These are phyloP conservation scores for Paramecium sexaurelia DNA, from an alignment of 73 alveolate genomes.

Conservation along the genomic window DNA sequence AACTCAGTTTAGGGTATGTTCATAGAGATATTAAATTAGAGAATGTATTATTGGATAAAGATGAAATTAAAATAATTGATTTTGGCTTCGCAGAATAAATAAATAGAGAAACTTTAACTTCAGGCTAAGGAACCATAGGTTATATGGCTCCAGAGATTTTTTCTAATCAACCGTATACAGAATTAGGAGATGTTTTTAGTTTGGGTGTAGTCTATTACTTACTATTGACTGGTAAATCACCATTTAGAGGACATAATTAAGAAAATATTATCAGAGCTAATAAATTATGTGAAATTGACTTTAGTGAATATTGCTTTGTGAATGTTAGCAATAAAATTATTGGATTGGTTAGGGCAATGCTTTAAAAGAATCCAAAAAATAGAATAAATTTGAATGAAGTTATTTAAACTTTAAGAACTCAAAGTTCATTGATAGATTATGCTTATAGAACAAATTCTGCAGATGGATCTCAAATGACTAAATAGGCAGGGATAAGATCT, in stretches of 20 bases:
- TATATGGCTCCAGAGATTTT: constrained; percentile 85
- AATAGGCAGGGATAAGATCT: neutral
- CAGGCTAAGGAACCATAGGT: constrained; percentile 75
- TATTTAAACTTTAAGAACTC: neutral
- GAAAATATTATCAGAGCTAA: constrained; percentile 36
- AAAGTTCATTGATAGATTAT: neutral
- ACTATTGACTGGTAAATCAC: constrained; percentile 67
- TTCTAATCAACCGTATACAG: constrained; percentile 68
- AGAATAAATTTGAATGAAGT: neutral
- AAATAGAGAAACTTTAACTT: neutral
- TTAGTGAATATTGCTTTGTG: neutral
- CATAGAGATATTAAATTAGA: constrained; percentile 68
- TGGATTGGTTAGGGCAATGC: neutral
- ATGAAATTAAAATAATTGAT: constrained; percentile 76
- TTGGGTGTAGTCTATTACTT: constrained; percentile 72
- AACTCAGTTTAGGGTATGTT: constrained; percentile 35
- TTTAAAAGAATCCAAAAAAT: neutral
- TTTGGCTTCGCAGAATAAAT: constrained; percentile 76
- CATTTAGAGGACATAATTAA: constrained; percentile 32
- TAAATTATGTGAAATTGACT: constrained; percentile 48
- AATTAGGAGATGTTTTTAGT: constrained; percentile 79
- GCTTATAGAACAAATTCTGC: neutral
- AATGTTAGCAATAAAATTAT: neutral
- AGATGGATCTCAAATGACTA: neutral
- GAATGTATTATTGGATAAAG: constrained; percentile 63